Percentiles rank a stretch among this genome's conserved stretches.
These are phyloP conservation scores for Articulospora tetracladia DNA, from an alignment of 495 filamentous ascomycete species.

Conservation along the genomic window DNA sequence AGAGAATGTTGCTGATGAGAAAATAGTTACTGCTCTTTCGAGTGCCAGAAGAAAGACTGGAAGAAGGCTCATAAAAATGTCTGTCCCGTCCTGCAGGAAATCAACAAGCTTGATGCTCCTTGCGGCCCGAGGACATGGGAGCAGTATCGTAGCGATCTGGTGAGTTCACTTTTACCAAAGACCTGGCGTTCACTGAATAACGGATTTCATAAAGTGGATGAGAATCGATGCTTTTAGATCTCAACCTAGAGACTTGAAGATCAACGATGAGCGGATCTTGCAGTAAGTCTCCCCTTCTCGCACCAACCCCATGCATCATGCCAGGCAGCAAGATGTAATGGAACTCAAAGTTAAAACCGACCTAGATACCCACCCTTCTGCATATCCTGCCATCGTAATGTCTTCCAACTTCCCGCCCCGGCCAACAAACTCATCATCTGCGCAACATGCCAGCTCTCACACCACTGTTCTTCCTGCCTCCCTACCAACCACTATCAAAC, in stretches of 20 bases:
- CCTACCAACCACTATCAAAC: neutral
- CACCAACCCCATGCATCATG: neutral
- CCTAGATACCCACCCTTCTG: slow-evolving; percentile 3
- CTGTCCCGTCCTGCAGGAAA: neutral
- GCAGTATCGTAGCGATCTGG: neutral
- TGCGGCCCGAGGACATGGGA: neutral
- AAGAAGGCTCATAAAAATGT: neutral
- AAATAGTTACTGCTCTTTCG: slow-evolving; percentile 5
- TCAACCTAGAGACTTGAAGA: neutral
- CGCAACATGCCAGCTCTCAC: neutral
- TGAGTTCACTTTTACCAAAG: neutral
- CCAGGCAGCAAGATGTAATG: no score
- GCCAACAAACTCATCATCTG: neutral
- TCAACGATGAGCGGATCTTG: neutral
- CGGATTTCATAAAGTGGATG: neutral
- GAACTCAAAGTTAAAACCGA: neutral
- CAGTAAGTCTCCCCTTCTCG: neutral
- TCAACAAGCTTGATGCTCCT: neutral
- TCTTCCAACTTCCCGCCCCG: neutral
- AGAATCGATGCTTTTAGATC: neutral
- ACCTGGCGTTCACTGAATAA: neutral
- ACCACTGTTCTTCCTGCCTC: neutral
- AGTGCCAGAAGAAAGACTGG: slow-evolving; percentile 11
- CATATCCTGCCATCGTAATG: neutral
- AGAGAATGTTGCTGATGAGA: neutral